Base-by-base conservation (phyloP, 306 rosid species). In the Pachyrhizus erosus region DNA sequence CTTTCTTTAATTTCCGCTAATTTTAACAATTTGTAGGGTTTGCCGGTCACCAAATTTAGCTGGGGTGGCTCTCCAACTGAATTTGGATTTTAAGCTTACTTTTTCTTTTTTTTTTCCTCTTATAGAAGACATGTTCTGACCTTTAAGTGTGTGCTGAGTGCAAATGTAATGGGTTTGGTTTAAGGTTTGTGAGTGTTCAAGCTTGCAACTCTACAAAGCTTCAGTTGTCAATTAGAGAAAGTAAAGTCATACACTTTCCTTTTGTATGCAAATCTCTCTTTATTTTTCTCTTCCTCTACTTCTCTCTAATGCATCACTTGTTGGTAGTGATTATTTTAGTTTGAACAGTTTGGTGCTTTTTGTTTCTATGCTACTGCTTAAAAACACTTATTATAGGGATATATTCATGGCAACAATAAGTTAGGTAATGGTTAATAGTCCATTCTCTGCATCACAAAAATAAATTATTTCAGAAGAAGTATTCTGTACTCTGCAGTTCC, bases 141-240 rank as follows among this genome's bases (percentile, higher is more conserved):
- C 79, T 81, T 70, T 45, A 46, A 75, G 92, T 87, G 84, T 88
- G 90, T 88, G 90, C 39, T 85, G 93, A 87, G 93, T 88, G 91
- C 52, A 72, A 62, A 29, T 87, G 89, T 87, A 82, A 81, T 91
- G 88, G 83, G 75, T 84, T 89, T 62, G 86, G 57, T 85, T 89
- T 73, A 42, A 68, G 67, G 76, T 62, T 82, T 74, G 75, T 85
- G 84, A 70, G 84, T 82, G 73, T 86, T 80, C 71, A 60, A 73
- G 68, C 67, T 90, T 88, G 87, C 70, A 70, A 81, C 75, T 86
- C 75, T 62, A 77, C 84, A 77, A 76, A 73, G 73, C 80, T 87
- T 82, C 79, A 84, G 83, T 79, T 86, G 89, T 80, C 76, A 48
- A 71, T 70, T 40, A 84, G 73, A 84, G 86, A 81, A 85, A 84